Evolutionary conservation across 129 eudicot species (phyloP), one percentile per base, ranked within the genome.

Genomic region (Apium graveolens): DNA sequence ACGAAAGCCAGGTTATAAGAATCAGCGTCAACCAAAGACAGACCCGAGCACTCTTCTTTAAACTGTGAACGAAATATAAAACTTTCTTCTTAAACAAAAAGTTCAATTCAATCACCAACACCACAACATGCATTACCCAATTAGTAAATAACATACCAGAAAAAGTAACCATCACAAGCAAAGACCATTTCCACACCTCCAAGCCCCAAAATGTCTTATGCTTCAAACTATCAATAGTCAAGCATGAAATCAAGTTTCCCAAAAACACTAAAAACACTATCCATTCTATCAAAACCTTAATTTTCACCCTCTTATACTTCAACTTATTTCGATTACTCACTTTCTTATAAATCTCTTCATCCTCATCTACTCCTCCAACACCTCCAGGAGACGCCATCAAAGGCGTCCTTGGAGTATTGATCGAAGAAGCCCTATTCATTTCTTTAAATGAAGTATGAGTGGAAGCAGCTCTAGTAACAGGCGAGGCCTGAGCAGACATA

Each of bases 351-450:
- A 76, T 76, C 71, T 76, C 79, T 37, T 76, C 79, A 14, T 51
- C 48, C 79, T 76, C 79, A 24, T 76, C 71, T 11, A 51, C 51
- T 48, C 66, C 78, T 75, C 43, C 78, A 18, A 34, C 18, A 75
- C 68, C 78, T 49, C 65, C 68, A 1, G 95, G 89, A 6, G 97
- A 85, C 1, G 69, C 79, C 70, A 76, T 76, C 70, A 76, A 76
- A 17, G 79, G 79, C 49, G 79, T 76, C 44, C 65, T 76, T 1
- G 79, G 79, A 20, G 79, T 55, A 55, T 21, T 76, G 2, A 55
- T 76, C 0, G 79, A 76, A 38, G 85, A 57, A 18, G 80, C 74
- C 55, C 88, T 92, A 24, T 7, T 45, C 9, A 82, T 75, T 18
- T 49, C 78, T 34, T 75, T 75, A 48, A 75, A 75, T 32, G 78